Evolutionary conservation across 2,329 filamentous ascomycete genomes (phyloP), one percentile per base, ranked within the genome.

Genomic region (Scytalidium lignicola): DNA sequence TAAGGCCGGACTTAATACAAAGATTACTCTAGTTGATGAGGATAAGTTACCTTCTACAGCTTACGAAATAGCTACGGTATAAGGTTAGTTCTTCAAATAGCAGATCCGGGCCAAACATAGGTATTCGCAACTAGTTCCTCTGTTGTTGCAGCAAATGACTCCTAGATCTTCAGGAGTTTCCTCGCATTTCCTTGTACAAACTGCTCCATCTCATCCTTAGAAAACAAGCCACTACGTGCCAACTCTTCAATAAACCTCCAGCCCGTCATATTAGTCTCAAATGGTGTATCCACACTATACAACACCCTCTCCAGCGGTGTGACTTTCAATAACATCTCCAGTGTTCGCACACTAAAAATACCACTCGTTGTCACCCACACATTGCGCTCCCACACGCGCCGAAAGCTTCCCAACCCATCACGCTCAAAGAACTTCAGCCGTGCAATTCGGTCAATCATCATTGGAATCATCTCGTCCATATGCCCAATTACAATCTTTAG

Each of bases 221-320:
- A 71, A 26, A 83, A 67, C 55, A 81, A 57, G 0, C 72, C 74
- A 53, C 76, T 79, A 41, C 66, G 59, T 49, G 68, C 65, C 40
- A 82, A 59, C 51, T 76, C 72, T 44, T 69, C 58, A 47, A 82
- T 64, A 55, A 75, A 79, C 8, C 62, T 64, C 22, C 67, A 60
- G 0, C 77, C 78, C 13, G 71, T 70, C 50, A 74, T 70, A 51
- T 73, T 79, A 44, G 65, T 65, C 41, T 70, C 69, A 44, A 81
- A 80, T 0, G 79, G 80, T 55, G 80, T 82, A 55, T 82, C 78
- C 9, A 80, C 73, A 51, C 74, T 79, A 56, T 76, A 82, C 58
- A 83, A 48, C 1, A 83, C 69, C 13, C 68, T 67, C 20, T 80
- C 75, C n/a, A 71, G 65, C 17, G 64, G 67, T 2, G 71, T 77